phyloP scores from a whole-genome alignment of 768 basidiomycete species.

The Hypholoma fasciculare region DNA sequence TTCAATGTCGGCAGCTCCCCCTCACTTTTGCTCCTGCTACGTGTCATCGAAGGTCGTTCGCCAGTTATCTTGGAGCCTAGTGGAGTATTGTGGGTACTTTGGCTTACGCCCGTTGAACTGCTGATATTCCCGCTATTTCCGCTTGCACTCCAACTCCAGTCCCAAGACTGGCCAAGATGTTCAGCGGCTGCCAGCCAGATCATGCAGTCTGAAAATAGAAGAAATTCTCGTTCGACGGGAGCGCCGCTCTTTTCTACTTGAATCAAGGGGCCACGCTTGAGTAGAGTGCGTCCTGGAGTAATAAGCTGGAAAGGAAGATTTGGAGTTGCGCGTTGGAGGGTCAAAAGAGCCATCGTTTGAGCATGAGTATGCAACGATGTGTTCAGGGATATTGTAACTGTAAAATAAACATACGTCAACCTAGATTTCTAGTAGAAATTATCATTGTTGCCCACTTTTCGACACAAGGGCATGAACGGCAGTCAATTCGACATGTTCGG shows the following conservation, averaged over 20 bases:
- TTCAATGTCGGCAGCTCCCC: constrained; percentile 42
- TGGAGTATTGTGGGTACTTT: constrained; percentile 14
- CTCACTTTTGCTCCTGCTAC: constrained; percentile 61
- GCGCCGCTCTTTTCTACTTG: constrained; percentile 54
- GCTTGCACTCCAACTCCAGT: constrained; percentile 36
- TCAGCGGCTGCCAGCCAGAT: constrained; percentile 71
- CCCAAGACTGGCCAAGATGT: constrained; percentile 21
- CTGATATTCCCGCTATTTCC: constrained; percentile 24
- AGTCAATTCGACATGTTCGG: constrained; percentile 64
- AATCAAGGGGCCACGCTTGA: constrained; percentile 65
- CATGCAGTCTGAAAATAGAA: constrained; percentile 82
- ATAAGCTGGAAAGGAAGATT: constrained; percentile 80
- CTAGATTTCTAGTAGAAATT: not conserved
- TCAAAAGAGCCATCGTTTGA: constrained; percentile 71
- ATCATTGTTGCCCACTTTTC: constrained; percentile 55
- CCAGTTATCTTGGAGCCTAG: constrained; percentile 6
- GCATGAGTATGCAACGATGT: constrained; percentile 78
- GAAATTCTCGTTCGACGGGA: constrained; percentile 64
- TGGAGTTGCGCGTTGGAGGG: constrained; percentile 76
- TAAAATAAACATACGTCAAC: not conserved
- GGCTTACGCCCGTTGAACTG: constrained; percentile 19
- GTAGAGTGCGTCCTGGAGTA: constrained; percentile 74
- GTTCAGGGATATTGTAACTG: constrained; percentile 79
- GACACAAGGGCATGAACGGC: constrained; percentile 66
- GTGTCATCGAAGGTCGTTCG: constrained; percentile 33